phyloP scores from a whole-genome alignment of 177 flowering plant species.

The Vitis hybrid region DNA sequence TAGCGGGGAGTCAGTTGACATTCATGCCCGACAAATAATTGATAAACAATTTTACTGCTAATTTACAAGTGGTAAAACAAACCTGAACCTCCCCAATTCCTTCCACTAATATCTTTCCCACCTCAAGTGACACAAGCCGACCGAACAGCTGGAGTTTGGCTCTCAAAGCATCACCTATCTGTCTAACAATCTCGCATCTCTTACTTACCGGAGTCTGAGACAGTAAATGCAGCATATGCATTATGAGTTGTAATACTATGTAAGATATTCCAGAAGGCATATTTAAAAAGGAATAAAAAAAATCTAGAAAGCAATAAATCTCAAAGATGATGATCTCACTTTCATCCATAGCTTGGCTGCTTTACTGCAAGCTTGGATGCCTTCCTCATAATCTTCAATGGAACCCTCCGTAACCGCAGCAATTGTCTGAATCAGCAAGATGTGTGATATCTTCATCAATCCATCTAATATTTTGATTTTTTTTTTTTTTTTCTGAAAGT shows the following conservation, averaged over 20 bases:
- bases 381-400: slow-evolving; percentile 76
- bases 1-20: no score
- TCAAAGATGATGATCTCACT: background rate
- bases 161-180: slow-evolving; percentile 93
- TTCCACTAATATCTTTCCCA: slow-evolving; percentile 97
- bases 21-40: no score
- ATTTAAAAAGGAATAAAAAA: no score
- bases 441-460: no score
- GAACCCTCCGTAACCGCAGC: slow-evolving; percentile 81
- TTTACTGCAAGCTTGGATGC: slow-evolving; percentile 69
- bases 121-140: slow-evolving; percentile 90
- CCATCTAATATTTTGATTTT: background rate
- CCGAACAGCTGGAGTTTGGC: slow-evolving; percentile 80
- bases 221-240: background rate
- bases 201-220: slow-evolving; percentile 92
- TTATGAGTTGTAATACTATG: no score
- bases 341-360: slow-evolving; percentile 49
- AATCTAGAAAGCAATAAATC: no score
- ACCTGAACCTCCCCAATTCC: slow-evolving; percentile 99
- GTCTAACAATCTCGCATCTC: slow-evolving; percentile 96
- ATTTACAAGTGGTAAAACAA: slow-evolving; percentile 6
- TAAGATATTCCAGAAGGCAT: no score
- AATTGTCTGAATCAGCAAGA: slow-evolving; percentile 21
- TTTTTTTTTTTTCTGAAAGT: no score
- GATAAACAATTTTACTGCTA: no score